phyloP scores from a whole-genome alignment of 179 eudicot species.

The Actinidia polygama region DNA sequence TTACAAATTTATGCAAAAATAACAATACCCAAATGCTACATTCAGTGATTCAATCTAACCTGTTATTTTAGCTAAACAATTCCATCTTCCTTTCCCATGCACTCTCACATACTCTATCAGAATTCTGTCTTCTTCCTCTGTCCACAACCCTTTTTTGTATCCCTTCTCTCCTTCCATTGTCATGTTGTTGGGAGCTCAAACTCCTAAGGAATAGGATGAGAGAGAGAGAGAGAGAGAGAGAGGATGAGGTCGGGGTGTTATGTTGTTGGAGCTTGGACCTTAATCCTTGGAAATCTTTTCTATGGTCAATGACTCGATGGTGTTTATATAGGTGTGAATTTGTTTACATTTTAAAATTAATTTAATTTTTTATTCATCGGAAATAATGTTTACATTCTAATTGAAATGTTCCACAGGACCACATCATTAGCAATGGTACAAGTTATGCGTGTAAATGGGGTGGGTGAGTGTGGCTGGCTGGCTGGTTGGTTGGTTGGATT shows the following conservation, averaged over 20 bases:
- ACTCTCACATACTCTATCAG: conserved; percentile 29
- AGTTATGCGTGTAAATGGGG: too few species aligned
- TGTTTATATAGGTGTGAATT: too few species aligned
- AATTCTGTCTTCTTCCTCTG: conserved; percentile 34
- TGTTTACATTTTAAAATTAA: too few species aligned
- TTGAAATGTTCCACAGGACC: too few species aligned
- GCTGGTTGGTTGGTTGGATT: too few species aligned
- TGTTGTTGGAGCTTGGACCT: neutral
- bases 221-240: neutral
- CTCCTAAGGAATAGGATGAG: neutral
- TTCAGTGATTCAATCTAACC: conserved; percentile 17
- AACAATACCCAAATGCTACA: neutral
- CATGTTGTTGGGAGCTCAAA: neutral
- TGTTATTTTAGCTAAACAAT: conserved; percentile 28
- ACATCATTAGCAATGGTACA: too few species aligned
- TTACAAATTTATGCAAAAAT: too few species aligned
- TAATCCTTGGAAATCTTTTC: neutral
- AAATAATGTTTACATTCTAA: too few species aligned
- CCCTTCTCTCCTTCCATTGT: conserved; percentile 18
- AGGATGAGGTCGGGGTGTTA: neutral
- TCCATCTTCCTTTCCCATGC: conserved; percentile 39
- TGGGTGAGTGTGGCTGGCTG: too few species aligned
- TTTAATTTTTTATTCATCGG: too few species aligned
- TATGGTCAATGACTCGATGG: too few species aligned
- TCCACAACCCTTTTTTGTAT: conserved; percentile 39